These are phyloP conservation scores for Claviceps spartinae DNA, from an alignment of 2,329 filamentous ascomycete species.

Conservation along the genomic window DNA sequence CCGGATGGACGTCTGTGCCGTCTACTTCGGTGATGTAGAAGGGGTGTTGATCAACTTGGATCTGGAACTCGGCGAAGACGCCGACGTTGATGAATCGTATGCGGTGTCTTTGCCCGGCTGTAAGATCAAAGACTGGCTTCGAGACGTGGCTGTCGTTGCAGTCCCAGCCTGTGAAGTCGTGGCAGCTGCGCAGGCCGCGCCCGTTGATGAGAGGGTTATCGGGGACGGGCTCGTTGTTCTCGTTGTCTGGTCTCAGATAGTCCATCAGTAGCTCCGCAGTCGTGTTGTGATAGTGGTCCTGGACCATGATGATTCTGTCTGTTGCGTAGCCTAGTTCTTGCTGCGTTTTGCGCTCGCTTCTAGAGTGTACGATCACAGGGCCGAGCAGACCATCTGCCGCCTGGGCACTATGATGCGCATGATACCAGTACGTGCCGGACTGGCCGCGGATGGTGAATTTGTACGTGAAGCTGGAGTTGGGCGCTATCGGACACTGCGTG, in stretches of 20 bases:
- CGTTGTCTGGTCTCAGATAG: constrained; percentile 41
- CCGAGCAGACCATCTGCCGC: constrained; percentile 57
- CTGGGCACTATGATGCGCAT: constrained; percentile 51
- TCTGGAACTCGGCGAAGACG: constrained; percentile 58
- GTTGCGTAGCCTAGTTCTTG: constrained; percentile 17
- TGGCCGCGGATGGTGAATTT: constrained; percentile 47
- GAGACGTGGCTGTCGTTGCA: constrained; percentile 29
- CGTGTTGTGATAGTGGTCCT: constrained; percentile 58
- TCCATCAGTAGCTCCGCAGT: constrained; percentile 35
- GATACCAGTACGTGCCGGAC: constrained; percentile 43
- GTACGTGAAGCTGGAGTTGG: constrained; percentile 50
- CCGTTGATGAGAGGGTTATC: constrained; percentile 53
- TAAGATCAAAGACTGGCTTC: constrained; percentile 30
- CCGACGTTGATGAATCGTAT: constrained; percentile 58
- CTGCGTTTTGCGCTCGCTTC: constrained; percentile 22
- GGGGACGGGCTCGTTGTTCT: constrained; percentile 51
- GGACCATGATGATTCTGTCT: constrained; percentile 53
- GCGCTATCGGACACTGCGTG: constrained; percentile 53
- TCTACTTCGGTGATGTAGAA: constrained; percentile 57
- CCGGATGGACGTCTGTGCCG: constrained; percentile 50
- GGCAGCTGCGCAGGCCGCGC: constrained; percentile 20
- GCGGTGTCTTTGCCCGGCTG: constrained; percentile 45
- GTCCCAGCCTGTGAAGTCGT: constrained; percentile 22
- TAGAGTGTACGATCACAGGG: constrained; percentile 51
- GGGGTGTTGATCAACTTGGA: constrained; percentile 54